Conservation (phyloP, 257 asterid species). For the Misopates orontium region DNA sequence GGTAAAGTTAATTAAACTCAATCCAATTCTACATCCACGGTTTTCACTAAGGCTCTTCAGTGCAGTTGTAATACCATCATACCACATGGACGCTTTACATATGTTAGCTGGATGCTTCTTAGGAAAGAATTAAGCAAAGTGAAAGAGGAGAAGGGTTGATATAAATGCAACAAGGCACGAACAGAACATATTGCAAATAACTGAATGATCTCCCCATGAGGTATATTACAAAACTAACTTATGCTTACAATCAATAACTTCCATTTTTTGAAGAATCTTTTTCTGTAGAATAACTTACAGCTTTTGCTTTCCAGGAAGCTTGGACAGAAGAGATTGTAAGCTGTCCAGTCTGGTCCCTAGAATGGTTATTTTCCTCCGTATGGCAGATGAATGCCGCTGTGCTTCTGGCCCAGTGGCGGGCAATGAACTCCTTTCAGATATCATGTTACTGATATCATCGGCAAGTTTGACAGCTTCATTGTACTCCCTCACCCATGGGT, state of each 20-base stretch:
- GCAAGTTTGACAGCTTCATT: constrained; percentile 86
- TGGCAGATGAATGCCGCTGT: constrained; percentile 85
- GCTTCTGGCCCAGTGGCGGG: constrained; percentile 76
- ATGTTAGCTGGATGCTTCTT: too few relatives aligned
- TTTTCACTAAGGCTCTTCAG: too few relatives aligned
- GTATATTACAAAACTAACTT: neutral
- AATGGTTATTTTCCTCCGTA: constrained; percentile 86
- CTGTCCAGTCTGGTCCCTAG: constrained; percentile 81
- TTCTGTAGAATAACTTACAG: constrained; percentile 50
- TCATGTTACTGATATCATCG: constrained; percentile 82
- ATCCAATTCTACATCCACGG: too few relatives aligned
- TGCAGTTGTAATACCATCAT: too few relatives aligned
- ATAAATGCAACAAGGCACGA: neutral
- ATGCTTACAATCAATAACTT: neutral
- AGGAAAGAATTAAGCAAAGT: neutral
- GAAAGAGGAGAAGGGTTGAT: neutral
- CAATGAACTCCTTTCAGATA: constrained; percentile 74
- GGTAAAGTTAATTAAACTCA: neutral
- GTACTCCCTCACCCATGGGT: constrained; percentile 91
- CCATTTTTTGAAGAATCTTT: neutral
- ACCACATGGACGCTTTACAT: too few relatives aligned
- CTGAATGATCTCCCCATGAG: neutral
- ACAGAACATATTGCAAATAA: neutral
- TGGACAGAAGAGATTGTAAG: constrained; percentile 62
- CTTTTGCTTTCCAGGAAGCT: constrained; percentile 64